Conservation (phyloP, 441 rosid genomes). For the Syzygium syzygioides region DNA sequence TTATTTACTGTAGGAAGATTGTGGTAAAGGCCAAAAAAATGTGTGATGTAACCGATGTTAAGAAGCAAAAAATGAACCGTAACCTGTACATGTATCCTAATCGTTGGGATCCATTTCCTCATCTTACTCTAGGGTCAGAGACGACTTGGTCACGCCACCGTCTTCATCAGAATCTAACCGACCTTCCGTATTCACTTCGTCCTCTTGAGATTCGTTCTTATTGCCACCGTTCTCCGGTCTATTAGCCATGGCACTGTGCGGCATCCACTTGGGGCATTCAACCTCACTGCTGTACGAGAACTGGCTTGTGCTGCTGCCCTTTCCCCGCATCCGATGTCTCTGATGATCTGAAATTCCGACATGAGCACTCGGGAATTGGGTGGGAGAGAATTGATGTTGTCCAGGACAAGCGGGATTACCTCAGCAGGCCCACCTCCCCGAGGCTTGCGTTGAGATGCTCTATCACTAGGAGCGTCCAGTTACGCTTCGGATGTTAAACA, state of each 20-base stretch:
- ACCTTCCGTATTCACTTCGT: neutral
- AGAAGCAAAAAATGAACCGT: neutral
- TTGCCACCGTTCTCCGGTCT: neutral
- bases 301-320: neutral
- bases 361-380: constrained; percentile 13
- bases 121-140: constrained; percentile 9
- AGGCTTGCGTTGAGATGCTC: constrained; percentile 14
- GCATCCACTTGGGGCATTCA: constrained; percentile 14
- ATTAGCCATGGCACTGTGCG: neutral
- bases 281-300: neutral
- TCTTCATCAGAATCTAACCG: neutral
- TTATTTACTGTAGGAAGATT: neutral
- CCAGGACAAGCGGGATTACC: constrained; percentile 2
- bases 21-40: neutral
- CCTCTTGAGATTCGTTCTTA: constrained; percentile 7
- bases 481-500: constrained; percentile 9
- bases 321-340: neutral
- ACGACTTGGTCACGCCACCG: neutral
- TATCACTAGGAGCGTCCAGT: constrained; percentile 10
- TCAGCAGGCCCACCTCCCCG: constrained; percentile 4
- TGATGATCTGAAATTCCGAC: neutral
- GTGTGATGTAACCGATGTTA: neutral
- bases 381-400: constrained; percentile 2
- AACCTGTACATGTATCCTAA: constrained; percentile 3
- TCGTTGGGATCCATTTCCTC: constrained; percentile 18